Percentiles rank a stretch among this genome's conserved stretches.
These are phyloP conservation scores for Xylariaceae sp. DNA, from an alignment of 2,329 filamentous ascomycete genomes.

Conservation along the genomic window DNA sequence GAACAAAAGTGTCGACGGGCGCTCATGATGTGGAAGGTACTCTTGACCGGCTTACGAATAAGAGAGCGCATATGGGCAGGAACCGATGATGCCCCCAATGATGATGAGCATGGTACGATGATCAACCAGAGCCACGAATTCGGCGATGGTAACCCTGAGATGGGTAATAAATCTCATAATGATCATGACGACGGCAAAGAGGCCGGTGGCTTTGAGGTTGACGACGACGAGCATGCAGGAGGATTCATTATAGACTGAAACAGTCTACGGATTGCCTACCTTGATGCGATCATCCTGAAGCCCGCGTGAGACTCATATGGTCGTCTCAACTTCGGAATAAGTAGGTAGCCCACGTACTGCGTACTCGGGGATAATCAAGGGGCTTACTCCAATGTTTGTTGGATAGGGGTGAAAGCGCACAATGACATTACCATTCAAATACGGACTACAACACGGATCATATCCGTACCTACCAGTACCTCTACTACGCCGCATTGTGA, in stretches of 20 bases:
- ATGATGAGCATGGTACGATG: slow-evolving; percentile 36
- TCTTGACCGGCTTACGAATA: slow-evolving; percentile 73
- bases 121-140: slow-evolving; percentile 35
- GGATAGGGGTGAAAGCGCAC: too few relatives aligned
- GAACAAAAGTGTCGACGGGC: slow-evolving; percentile 58
- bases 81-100: slow-evolving; percentile 36
- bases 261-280: background rate
- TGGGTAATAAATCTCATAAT: slow-evolving; percentile 18
- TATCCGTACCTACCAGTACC: too few relatives aligned
- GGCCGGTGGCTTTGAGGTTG: slow-evolving; percentile 39
- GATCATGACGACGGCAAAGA: slow-evolving; percentile 4
- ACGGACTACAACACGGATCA: too few relatives aligned
- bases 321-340: background rate
- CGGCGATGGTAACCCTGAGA: slow-evolving; percentile 41
- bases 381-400: background rate
- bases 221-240: slow-evolving; percentile 30
- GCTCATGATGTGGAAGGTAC: slow-evolving; percentile 66
- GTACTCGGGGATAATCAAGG: background rate
- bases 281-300: background rate
- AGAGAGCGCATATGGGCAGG: slow-evolving; percentile 64
- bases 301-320: background rate
- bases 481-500: background rate
- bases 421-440: too few relatives aligned
- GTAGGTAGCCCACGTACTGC: background rate
- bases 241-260: slow-evolving; percentile 40